These are phyloP conservation scores for Prunus mira DNA, from an alignment of 306 rosid genomes.

Conservation along the genomic window DNA sequence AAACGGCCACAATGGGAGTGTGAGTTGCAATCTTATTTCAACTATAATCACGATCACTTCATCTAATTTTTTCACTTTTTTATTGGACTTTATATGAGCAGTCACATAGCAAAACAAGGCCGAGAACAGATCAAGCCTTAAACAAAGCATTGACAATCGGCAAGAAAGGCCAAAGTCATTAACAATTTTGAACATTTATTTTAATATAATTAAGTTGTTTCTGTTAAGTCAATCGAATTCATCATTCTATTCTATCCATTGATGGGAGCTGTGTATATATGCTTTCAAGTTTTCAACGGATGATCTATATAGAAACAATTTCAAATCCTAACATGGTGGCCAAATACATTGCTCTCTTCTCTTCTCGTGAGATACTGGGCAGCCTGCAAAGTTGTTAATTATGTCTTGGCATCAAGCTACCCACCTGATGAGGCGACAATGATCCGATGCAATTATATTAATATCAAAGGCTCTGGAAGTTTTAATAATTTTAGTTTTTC, in stretches of 20 bases:
- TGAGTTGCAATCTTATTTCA: no score
- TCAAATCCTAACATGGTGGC: constrained; percentile 18
- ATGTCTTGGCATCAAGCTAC: neutral
- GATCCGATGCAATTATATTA: neutral
- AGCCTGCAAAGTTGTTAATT: neutral
- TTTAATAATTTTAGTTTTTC: neutral
- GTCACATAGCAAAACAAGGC: neutral
- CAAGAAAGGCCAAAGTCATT: constrained; percentile 28
- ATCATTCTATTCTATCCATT: constrained; percentile 29
- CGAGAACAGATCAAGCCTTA: neutral
- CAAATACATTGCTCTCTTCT: constrained; percentile 7
- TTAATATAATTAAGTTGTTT: constrained; percentile 18
- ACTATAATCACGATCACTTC: no score
- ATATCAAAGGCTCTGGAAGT: neutral
- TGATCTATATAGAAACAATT: neutral
- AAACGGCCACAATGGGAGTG: no score
- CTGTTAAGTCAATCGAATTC: constrained; percentile 35
- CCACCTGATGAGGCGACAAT: neutral
- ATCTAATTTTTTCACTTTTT: no score
- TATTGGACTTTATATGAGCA: no score
- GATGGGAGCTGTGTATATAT: constrained; percentile 10
- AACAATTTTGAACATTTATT: constrained; percentile 12
- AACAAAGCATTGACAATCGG: neutral
- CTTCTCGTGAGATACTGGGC: constrained; percentile 9
- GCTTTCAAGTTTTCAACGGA: constrained; percentile 37